A percentile compares a stretch with the other conserved stretches of the same genome.
These are phyloP conservation scores for Pseudozyma flocculosa DNA, from an alignment of 1,284 basidiomycete species.

Conservation along the genomic window DNA sequence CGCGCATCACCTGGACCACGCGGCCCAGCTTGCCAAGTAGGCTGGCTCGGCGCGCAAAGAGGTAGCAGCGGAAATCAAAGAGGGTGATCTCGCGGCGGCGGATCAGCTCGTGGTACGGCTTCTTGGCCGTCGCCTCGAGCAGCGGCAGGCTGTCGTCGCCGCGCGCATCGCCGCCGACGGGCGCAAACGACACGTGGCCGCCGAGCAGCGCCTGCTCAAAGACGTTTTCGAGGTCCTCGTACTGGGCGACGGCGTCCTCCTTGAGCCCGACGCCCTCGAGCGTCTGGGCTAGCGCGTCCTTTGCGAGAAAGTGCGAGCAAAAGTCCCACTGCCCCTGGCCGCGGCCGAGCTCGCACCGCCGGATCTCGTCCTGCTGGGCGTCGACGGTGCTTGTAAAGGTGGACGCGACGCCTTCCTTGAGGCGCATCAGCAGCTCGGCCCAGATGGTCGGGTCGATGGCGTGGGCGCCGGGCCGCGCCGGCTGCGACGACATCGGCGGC, in stretches of 20 bases:
- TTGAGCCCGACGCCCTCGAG: constrained; percentile 85
- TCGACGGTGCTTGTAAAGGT: constrained; percentile 77
- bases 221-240: constrained; percentile 84
- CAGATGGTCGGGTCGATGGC: constrained; percentile 73
- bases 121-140: constrained; percentile 71
- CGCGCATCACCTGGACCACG: constrained; percentile 69
- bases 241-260: constrained; percentile 85
- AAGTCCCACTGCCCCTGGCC: constrained; percentile 42
- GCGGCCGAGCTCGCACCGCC: constrained; percentile 17
- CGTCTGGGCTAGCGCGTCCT: constrained; percentile 91
- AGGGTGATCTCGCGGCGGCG: constrained; percentile 86
- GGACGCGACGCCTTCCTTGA: constrained; percentile 81
- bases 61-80: constrained; percentile 89
- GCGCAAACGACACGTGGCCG: constrained; percentile 41
- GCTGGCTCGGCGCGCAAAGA: constrained; percentile 81
- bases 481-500: constrained; percentile 32
- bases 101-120: constrained; percentile 85
- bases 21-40: constrained; percentile 73
- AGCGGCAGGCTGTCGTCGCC: constrained; percentile 80
- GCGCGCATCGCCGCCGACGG: constrained; percentile 30
- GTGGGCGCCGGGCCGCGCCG: constrained; percentile 74
- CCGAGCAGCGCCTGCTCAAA: constrained; percentile 62
- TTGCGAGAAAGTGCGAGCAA: constrained; percentile 68
- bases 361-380: constrained; percentile 39
- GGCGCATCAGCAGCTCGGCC: constrained; percentile 82